These are phyloP conservation scores for Trichoderma sp. DNA, from an alignment of 2,329 filamentous ascomycete genomes.

Conservation along the genomic window DNA sequence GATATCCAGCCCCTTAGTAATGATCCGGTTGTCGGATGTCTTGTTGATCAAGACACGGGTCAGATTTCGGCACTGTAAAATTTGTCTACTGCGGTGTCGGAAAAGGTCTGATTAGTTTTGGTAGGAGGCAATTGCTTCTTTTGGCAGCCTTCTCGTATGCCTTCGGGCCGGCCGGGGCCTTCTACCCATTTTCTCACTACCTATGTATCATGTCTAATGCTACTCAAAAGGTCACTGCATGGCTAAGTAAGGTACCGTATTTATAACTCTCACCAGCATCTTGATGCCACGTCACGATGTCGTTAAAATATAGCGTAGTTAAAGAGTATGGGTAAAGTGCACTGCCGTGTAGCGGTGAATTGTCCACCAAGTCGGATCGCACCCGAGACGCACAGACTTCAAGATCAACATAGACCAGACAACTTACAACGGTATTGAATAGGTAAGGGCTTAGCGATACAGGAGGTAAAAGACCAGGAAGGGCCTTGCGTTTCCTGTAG, in stretches of 20 bases:
- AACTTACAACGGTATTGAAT: not conserved
- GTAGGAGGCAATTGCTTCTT: not conserved
- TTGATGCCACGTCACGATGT: not conserved
- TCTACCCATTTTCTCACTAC: not conserved
- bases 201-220: not conserved
- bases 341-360: not conserved
- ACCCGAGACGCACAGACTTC: not conserved
- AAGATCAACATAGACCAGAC: not conserved
- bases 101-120: not conserved
- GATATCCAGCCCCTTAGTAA: not conserved
- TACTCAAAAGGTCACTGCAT: not conserved
- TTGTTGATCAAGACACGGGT: not conserved
- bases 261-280: not conserved
- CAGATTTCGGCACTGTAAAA: not conserved
- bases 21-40: not conserved
- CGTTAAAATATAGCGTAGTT: not conserved
- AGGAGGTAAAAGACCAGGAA: not conserved
- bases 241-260: not conserved
- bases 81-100: not conserved
- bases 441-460: not conserved
- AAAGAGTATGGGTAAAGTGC: not conserved
- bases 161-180: not conserved
- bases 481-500: not conserved
- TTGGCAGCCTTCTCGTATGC: not conserved
- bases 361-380: not conserved